A percentile compares a stretch with the other conserved stretches of the same genome.
Conservation (phyloP, 345 rosid species). For the Capsella bursapastoris region DNA sequence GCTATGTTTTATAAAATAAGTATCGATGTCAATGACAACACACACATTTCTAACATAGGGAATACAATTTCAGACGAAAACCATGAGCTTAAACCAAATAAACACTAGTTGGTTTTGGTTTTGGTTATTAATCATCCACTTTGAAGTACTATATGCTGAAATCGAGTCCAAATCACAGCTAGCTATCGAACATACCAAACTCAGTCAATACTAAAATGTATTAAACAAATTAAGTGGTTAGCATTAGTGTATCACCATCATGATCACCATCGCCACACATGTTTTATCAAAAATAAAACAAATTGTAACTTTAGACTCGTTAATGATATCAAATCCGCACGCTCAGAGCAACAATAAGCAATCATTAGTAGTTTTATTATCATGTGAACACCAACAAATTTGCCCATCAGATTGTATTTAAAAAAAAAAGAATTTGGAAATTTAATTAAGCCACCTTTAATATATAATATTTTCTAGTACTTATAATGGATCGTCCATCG, state of each 20-base stretch:
- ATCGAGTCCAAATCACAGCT: not conserved
- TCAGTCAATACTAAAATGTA: not conserved
- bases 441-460: not conserved
- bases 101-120: not conserved
- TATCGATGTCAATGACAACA: no score
- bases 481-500: conserved; percentile 16
- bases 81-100: no score
- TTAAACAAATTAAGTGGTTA: conserved; percentile 4
- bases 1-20: not conserved
- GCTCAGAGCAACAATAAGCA: conserved; percentile 36
- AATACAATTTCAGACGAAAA: no score
- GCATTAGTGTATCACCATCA: conserved; percentile 4
- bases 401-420: not conserved
- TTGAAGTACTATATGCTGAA: not conserved
- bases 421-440: no score
- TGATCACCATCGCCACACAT: not conserved
- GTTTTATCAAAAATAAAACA: not conserved
- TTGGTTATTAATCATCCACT: no score
- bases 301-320: not conserved
- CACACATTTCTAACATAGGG: no score
- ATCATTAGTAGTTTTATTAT: conserved; percentile 38
- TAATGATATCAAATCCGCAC: conserved; percentile 42
- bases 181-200: not conserved
- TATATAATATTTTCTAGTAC: conserved; percentile 4
- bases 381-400: conserved; percentile 32